Base-by-base conservation (phyloP, 306 rosid species). In the Gillenia trifoliata region DNA sequence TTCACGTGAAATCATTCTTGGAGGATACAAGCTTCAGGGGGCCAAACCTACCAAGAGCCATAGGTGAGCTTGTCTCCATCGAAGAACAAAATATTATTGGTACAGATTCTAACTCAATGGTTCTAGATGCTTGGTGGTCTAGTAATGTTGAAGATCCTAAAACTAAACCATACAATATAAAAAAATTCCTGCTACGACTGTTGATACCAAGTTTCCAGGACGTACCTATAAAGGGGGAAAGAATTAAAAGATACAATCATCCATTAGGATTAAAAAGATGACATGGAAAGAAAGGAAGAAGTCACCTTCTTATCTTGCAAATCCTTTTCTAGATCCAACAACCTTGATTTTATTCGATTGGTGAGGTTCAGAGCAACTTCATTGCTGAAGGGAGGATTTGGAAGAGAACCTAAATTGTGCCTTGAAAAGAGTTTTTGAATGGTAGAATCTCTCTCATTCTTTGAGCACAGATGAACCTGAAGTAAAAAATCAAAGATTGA, bases 391-490 rank as follows among this genome's bases (percentile, higher is more conserved):
- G 98, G 96, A 25, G 85, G 36, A 83, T 67, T 75, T 49, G 94
- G 89, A 80, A 91, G 85, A 83, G 90, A 64, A 55, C 98, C 97
- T 54, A 94, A 85, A 85, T 90, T 91, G 81, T 87, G 87, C 78
- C 55, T 82, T 12, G 71, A 72, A 80, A 87, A 88, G 74, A 91
- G 54, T 20, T 70, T 79, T 85, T 86, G 83, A 72, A 91, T 86
- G 63, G 83, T 77, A 75, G 88, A 77, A 83, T 93, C 98, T 41
- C 97, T 93, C 80, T 88, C 89, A 29, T 79, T 89, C 94, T 88
- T 89, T 85, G 85, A 71, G 71, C 90, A 80, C 77, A 70, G 66
- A 81, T 89, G 89, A 81, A 85, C 96, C 98, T 93, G 90, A 79
- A 80, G 66, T 76, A 49, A 78, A 86, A 80, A 79, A 75, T 54